These are phyloP conservation scores for Mortierella sp. DNA, from an alignment of 371 early-diverging fungal genomes.

Conservation along the genomic window DNA sequence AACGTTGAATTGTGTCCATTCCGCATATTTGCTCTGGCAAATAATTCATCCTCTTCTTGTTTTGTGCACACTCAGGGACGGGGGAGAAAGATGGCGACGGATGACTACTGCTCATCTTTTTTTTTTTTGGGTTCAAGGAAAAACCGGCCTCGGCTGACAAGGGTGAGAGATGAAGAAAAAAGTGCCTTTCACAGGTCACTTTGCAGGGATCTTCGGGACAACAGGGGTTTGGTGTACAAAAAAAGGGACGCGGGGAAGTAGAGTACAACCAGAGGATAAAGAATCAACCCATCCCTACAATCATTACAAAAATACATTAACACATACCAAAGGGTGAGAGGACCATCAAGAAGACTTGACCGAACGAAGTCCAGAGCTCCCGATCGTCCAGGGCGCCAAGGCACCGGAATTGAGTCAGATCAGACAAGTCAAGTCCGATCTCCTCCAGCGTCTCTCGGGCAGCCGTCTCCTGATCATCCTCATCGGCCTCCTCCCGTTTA, in stretches of 20 bases:
- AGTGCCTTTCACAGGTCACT: background rate
- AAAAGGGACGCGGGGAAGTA: too few relatives aligned
- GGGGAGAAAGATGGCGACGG: background rate
- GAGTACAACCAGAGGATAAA: background rate
- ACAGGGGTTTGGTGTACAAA: background rate
- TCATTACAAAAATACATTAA: background rate
- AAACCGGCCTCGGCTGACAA: background rate
- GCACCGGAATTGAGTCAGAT: constrained; percentile 61
- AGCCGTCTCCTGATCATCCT: constrained; percentile 74
- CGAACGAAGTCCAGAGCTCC: constrained; percentile 67
- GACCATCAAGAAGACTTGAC: constrained; percentile 69
- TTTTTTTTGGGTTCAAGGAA: background rate
- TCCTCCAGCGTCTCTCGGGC: constrained; percentile 80
- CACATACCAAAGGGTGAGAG: constrained; percentile 71
- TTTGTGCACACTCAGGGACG: background rate
- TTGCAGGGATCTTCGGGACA: constrained; percentile 3
- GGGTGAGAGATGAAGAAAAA: background rate
- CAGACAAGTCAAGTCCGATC: constrained; percentile 70
- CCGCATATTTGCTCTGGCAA: constrained; percentile 27
- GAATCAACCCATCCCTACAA: background rate
- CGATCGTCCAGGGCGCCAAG: constrained; percentile 78
- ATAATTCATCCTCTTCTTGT: constrained; percentile 29
- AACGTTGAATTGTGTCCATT: background rate
- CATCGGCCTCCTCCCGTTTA: constrained; percentile 73
- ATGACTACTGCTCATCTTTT: background rate